These are phyloP conservation scores for Chrysosporium queenslandicum DNA, from an alignment of 2,329 filamentous ascomycete genomes.

Conservation along the genomic window DNA sequence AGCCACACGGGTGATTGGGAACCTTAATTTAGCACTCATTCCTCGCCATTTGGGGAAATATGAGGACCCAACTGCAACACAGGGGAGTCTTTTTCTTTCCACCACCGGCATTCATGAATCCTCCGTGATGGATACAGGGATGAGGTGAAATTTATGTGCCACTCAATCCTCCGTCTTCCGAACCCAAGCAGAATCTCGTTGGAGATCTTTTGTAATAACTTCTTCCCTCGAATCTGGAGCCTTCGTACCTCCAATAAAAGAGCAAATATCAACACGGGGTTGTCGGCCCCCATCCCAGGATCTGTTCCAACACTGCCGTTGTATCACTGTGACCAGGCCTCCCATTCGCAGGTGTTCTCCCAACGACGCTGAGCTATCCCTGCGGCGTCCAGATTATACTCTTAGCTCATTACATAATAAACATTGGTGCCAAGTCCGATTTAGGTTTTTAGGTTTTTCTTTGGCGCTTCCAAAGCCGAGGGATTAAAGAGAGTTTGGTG, in stretches of 20 bases:
- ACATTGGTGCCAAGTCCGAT: conserved; percentile 15
- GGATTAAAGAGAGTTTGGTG: not conserved
- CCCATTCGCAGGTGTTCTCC: not conserved
- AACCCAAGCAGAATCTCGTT: no score
- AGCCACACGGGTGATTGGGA: conserved; percentile 6
- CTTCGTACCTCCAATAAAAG: not conserved
- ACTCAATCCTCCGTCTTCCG: not conserved
- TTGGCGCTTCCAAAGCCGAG: conserved; percentile 12
- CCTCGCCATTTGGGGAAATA: no score
- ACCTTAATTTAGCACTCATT: conserved; percentile 8
- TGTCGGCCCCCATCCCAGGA: not conserved
- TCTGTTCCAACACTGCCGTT: not conserved
- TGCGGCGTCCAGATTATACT: conserved; percentile 3
- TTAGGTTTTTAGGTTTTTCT: conserved; percentile 18
- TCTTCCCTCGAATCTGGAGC: not conserved
- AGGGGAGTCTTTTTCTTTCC: no score
- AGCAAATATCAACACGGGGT: not conserved
- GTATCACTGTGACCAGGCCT: not conserved
- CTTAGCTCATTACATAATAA: conserved; percentile 13
- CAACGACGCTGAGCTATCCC: conserved; percentile 1
- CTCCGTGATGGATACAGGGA: conserved; percentile 1
- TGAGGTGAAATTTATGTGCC: not conserved
- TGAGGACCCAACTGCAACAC: no score
- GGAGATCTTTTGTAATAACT: no score
- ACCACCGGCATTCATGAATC: no score